Evolutionary conservation across 768 basidiomycete species (phyloP), one percentile per base, ranked within the genome.

Genomic region (Tylopilus subfusipes): DNA sequence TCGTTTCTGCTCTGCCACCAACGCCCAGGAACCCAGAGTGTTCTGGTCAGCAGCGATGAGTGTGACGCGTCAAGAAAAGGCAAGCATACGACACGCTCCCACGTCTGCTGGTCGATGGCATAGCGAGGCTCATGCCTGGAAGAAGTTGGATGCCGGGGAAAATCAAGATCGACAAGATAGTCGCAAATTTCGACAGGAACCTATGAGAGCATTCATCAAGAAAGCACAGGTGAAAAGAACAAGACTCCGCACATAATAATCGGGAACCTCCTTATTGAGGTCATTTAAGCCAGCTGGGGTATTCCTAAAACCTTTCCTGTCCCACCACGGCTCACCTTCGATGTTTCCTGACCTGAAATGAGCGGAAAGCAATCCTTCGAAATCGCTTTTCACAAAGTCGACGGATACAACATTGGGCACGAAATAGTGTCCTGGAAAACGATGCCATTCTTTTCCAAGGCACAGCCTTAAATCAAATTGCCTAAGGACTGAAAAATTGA

Each of bases 361-460:
- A 19, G 85, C 82, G 14, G 97, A 97, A 57, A 99, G 75, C 65
- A 92, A 79, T 11, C 93, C 96, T 57, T 86, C 80, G 61, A 98
- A 98, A 53, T 88, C 93, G 70, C 88, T 93, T 75, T 93, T 90
- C 69, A 98, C 76, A 71, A 93, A 98, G 54, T 86, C 80, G n/a
- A 96, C 84, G 25, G 83, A 78, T 54, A 98, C 74, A 25, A 83
- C 88, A 54, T 86, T 81, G 2, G 95, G 94, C 21, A 98, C 80
- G 45, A 96, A 79, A 70, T 89, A 98, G 68, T 89, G 88, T 4
- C 92, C 84, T 3, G 94, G 90, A 77, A 93, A 99, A 22, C 96
- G 81, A 66, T 98, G 78, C 97, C 97, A 99, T 72, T 99, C 97
- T 69, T 94, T 95, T 45, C 88, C 92, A 48, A 89, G 77, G 72